Evolutionary conservation across 2,329 filamentous ascomycete species (phyloP).

Genomic region (Stemphylium vesicarium): DNA sequence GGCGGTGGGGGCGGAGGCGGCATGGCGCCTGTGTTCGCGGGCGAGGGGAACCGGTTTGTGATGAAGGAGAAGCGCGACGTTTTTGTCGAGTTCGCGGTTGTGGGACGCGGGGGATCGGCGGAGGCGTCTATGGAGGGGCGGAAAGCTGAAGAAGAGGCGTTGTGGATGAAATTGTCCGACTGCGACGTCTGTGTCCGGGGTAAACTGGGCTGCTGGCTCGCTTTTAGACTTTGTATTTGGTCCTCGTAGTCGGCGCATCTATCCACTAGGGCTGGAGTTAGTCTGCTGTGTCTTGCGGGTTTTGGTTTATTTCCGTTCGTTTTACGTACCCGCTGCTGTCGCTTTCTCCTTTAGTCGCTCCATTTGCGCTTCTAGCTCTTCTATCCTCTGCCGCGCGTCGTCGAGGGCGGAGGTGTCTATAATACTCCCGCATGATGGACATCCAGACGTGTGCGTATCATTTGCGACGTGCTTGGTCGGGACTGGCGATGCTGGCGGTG

Average conservation of each 20-base stretch:
- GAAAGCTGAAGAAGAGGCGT: constrained; percentile 5
- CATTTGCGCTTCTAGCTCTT: constrained; percentile 74
- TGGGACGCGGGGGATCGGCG: constrained; percentile 37
- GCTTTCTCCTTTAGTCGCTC: constrained; percentile 74
- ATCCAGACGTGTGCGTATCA: constrained; percentile 29
- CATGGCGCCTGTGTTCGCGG: constrained; percentile 33
- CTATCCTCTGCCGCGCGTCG: constrained; percentile 34
- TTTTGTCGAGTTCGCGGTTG: constrained; percentile 37
- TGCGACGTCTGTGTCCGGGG: constrained; percentile 15
- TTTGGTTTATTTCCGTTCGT: neutral
- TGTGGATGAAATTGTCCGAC: constrained; percentile 25
- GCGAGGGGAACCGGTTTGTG: constrained; percentile 48
- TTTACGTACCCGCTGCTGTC: constrained; percentile 61
- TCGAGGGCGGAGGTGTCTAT: constrained; percentile 25
- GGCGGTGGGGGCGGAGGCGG: constrained; percentile 37
- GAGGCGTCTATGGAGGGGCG: constrained; percentile 23
- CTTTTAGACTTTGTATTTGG: constrained; percentile 66
- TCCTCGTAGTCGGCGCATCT: constrained; percentile 80
- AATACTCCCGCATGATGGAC: constrained; percentile 40
- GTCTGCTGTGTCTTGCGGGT: neutral
- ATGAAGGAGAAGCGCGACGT: constrained; percentile 54
- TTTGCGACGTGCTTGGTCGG: constrained; percentile 25
- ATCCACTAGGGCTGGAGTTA: constrained; percentile 50
- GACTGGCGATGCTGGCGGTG: constrained; percentile 28
- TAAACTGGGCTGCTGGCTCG: neutral